A percentile compares a stretch with the other conserved stretches of the same genome.
Conservation (phyloP, 495 filamentous ascomycete genomes). For the Terfezia claveryi region DNA sequence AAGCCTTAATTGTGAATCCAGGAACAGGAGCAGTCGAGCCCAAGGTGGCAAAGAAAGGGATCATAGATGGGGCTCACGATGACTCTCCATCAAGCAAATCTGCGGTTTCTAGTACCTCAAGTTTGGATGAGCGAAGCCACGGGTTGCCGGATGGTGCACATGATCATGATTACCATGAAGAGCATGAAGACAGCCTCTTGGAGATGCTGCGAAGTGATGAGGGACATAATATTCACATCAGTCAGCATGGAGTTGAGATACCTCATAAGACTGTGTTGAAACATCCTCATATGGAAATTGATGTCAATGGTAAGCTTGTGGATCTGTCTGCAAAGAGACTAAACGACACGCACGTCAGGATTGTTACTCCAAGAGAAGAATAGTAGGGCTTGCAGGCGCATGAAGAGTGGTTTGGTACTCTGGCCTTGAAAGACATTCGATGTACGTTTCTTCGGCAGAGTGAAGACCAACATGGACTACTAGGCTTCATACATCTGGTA, state of each 20-base stretch:
- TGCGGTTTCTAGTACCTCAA: not conserved
- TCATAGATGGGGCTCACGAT: not conserved
- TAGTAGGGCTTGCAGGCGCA: no score
- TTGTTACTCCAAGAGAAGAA: not conserved
- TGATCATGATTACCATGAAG: not conserved
- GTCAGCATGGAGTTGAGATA: not conserved
- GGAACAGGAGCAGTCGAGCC: not conserved
- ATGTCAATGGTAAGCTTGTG: not conserved
- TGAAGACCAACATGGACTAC: no score
- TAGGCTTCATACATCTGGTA: no score
- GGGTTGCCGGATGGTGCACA: not conserved
- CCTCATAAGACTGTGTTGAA: not conserved
- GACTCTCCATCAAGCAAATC: not conserved
- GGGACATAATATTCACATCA: not conserved
- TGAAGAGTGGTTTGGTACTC: no score
- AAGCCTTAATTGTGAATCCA: not conserved
- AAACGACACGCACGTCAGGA: not conserved
- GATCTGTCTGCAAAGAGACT: not conserved
- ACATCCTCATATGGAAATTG: not conserved
- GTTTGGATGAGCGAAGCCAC: not conserved
- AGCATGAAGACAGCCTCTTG: not conserved
- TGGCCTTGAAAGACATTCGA: no score
- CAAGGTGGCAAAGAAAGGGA: not conserved
- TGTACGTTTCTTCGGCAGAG: no score
- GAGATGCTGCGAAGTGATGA: not conserved